Percentiles rank a stretch among this genome's conserved stretches.
These are phyloP conservation scores for Eucalyptus victrix DNA, from an alignment of 345 rosid species.

Conservation along the genomic window DNA sequence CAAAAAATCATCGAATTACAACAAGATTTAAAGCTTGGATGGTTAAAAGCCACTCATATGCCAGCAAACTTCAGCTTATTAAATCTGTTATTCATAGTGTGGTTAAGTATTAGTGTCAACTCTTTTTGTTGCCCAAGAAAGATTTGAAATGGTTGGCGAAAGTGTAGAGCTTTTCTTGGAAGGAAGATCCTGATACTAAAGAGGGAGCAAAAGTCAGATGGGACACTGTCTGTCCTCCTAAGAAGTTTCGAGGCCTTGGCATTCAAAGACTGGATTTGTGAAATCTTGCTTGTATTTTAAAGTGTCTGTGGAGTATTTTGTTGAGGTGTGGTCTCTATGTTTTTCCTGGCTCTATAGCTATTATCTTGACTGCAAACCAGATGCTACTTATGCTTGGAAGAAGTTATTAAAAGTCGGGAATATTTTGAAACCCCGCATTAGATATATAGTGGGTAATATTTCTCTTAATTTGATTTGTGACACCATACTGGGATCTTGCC, in stretches of 20 bases:
- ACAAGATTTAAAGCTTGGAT: neutral
- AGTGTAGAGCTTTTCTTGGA: neutral
- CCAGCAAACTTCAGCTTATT: neutral
- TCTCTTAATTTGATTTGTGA: neutral
- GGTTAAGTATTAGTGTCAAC: neutral
- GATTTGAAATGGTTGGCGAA: fast-evolving
- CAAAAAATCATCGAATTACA: fast-evolving
- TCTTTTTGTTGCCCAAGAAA: neutral
- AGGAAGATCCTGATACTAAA: neutral
- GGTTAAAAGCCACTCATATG: neutral
- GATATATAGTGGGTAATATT: neutral
- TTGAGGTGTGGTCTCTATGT: neutral
- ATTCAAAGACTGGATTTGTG: neutral
- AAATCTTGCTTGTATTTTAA: neutral
- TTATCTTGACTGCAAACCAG: neutral
- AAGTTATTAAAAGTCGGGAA: fast-evolving
- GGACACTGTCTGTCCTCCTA: neutral
- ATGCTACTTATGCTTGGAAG: neutral
- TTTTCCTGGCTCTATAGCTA: neutral
- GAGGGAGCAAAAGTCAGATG: neutral
- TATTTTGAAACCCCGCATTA: neutral
- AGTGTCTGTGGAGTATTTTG: neutral
- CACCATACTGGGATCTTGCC: neutral
- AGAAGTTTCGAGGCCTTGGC: neutral
- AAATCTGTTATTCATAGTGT: neutral